Base-by-base conservation (phyloP, 306 rosid genomes). In the Cicer yamashitae region DNA sequence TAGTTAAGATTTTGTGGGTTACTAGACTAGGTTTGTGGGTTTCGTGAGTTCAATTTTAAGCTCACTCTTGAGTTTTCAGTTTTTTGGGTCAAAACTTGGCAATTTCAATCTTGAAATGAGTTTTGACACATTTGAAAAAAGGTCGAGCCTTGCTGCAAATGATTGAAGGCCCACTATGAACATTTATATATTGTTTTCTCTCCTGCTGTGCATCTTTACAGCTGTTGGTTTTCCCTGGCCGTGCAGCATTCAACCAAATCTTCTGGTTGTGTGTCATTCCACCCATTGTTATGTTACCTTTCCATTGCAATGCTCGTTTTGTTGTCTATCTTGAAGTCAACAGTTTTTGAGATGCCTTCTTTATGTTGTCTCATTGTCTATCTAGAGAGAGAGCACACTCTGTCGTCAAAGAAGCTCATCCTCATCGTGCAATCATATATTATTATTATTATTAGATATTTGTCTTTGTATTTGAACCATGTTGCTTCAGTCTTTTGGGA, bases 401-500 rank as follows among this genome's bases (percentile, higher is more conserved):
- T 47, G 25, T 53, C 30, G 30, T 53, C 2, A 17, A 25, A 53
- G 30, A 34, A 56, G 62, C 4, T 20, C 20, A 18, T 56, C 37
- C 13, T 9, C 9, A 56, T 7, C 1, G 22, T 37, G 20, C 45
- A 37, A 34, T 64, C 70, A 17, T 64, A 38, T 39, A 10, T 64
- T 48, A 43, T 37, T 41, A 39, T 20, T 44, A 44, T 45, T 72
- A 20, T 52, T 22, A 66, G 47, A 45, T 84, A 45, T 38, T 73
- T 18, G 25, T 71, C 68, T 56, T 65, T 76, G 44, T 58, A 82
- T 76, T 81, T 50, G 81, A 70, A 68, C 52, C 57, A 54, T 72
- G 62, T 59, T 14, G 56, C 82, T 78, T 83, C 30, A 74, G 80
- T 64, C 66, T 73, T 74, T 48, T 70, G 77, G 48, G 74, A 71